Evolutionary conservation across 495 filamentous ascomycete species (phyloP).

Genomic region (Paragyromitra xinjiangensis): DNA sequence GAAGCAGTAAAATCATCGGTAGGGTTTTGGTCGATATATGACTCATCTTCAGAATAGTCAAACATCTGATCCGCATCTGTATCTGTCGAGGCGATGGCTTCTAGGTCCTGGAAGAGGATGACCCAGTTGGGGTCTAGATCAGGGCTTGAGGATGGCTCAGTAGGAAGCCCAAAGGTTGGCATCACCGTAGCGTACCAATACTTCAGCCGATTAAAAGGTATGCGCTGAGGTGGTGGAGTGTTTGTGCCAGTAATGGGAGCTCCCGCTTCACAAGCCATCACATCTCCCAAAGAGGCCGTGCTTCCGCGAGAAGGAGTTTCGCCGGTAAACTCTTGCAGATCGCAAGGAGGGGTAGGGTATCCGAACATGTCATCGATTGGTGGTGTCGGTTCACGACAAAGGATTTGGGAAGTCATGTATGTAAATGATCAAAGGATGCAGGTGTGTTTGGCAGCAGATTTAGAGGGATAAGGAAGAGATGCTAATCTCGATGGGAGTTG

Average conservation of each 20-base stretch:
- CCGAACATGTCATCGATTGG: constrained; percentile 12
- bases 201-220: not conserved
- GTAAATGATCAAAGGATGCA: not conserved
- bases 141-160: not conserved
- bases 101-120: constrained; percentile 3
- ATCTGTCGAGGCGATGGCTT: constrained; percentile 3
- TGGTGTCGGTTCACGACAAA: constrained; percentile 8
- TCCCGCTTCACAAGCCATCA: not conserved
- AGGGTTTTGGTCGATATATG: constrained; percentile 2
- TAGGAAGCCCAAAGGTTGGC: constrained; percentile 1
- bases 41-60: constrained; percentile 11
- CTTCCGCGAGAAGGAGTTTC: constrained; percentile 7
- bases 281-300: not conserved
- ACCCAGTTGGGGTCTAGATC: constrained; percentile 5
- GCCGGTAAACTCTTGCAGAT: constrained; percentile 5
- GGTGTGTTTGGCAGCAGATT: not conserved
- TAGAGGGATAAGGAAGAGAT: not conserved
- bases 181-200: constrained; percentile 9
- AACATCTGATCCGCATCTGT: not conserved
- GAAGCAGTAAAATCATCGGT: not conserved
- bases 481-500: not conserved
- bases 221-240: constrained; percentile 1
- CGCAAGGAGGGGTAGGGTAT: constrained; percentile 4
- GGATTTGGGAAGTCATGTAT: constrained; percentile 9
- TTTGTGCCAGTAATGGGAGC: constrained; percentile 4